These are phyloP conservation scores for Cercospora nicotianae DNA, from an alignment of 2,329 filamentous ascomycete genomes.

Conservation along the genomic window DNA sequence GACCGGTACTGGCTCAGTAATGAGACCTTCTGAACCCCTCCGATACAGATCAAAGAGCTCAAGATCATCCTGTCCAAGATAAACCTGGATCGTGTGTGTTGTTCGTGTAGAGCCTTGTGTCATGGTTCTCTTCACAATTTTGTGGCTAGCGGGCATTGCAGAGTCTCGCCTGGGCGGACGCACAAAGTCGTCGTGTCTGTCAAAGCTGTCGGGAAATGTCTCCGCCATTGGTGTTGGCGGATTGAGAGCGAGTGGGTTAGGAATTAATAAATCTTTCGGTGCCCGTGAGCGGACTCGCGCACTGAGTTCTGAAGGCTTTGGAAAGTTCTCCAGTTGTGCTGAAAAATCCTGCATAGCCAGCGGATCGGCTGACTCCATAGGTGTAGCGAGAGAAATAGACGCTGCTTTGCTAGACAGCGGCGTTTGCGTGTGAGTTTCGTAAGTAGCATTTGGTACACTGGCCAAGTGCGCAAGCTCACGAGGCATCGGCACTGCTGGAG, in stretches of 20 bases:
- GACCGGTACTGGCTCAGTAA: slow-evolving; percentile 1
- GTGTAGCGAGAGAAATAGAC: not conserved
- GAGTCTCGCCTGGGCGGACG: slow-evolving; percentile 20
- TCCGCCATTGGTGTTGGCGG: not conserved
- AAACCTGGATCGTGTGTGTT: slow-evolving; percentile 32
- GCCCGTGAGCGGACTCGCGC: not conserved
- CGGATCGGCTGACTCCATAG: slow-evolving; percentile 4
- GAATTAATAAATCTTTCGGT: not conserved
- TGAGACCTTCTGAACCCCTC: slow-evolving; percentile 2
- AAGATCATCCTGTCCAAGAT: slow-evolving; percentile 27
- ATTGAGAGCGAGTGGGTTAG: slow-evolving; percentile 8
- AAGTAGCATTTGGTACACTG: not conserved
- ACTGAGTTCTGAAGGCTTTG: slow-evolving; percentile 11
- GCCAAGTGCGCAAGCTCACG: not conserved
- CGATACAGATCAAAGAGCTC: slow-evolving; percentile 25
- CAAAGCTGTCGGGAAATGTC: not conserved
- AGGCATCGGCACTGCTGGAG: slow-evolving; percentile 11
- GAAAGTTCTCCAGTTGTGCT: slow-evolving; percentile 26
- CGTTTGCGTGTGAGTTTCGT: slow-evolving; percentile 1
- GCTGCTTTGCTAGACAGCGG: not conserved
- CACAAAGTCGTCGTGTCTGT: not conserved
- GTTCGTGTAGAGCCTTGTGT: slow-evolving; percentile 10
- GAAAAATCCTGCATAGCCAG: slow-evolving; percentile 20
- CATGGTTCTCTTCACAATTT: slow-evolving; percentile 12
- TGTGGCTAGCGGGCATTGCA: slow-evolving; percentile 4